Evolutionary conservation across 2,329 filamentous ascomycete genomes (phyloP), one percentile per base, ranked within the genome.

Genomic region (Aspergillus awamori): DNA sequence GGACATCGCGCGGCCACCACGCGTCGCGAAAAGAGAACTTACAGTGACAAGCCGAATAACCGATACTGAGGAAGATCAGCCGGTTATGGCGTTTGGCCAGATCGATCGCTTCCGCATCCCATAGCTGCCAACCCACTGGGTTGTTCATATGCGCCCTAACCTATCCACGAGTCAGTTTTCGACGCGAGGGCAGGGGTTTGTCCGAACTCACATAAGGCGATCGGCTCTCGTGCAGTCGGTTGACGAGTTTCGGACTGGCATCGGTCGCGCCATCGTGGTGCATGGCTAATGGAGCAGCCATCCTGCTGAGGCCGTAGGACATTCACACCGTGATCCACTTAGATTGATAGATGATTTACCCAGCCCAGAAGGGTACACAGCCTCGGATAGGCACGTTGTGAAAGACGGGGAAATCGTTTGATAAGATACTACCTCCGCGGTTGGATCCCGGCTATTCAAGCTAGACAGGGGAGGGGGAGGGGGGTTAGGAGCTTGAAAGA

Each of bases 1-100:
- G 62, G 57, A 41, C 45, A 38, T 17, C 39, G 8, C 24, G 33
- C 11, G n/a, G 8, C 26, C 24, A 53, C 28, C 47, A 22, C 15
- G 20, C 22, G 3, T 4, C 36, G 48, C 15, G 11, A 13, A 36
- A 13, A 28, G 13, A 52, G 57, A 17, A 81, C 89, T 74, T 80
- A 95, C 95, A 96, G 80, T 98, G 94, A 75, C 95, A 98, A 45
- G 95, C 93, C 20, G 90, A 90, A 81, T 97, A 99, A 53, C 95
- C 95, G 71, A 98, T 93, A 74, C 94, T 96, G 63, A 98, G 82
- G 73, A 97, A 98, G 62, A 99, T 88, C 61, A 97, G 83, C 71
- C 93, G 91, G 76, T 98, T 96, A 68, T 93, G 87, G 68, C 83
- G 86, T 75, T 87, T 90, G 15, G 95, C 94, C 52, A 93, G 83